Base-by-base conservation (phyloP, 768 basidiomycete species). In the Leccinum subgranulosum region DNA sequence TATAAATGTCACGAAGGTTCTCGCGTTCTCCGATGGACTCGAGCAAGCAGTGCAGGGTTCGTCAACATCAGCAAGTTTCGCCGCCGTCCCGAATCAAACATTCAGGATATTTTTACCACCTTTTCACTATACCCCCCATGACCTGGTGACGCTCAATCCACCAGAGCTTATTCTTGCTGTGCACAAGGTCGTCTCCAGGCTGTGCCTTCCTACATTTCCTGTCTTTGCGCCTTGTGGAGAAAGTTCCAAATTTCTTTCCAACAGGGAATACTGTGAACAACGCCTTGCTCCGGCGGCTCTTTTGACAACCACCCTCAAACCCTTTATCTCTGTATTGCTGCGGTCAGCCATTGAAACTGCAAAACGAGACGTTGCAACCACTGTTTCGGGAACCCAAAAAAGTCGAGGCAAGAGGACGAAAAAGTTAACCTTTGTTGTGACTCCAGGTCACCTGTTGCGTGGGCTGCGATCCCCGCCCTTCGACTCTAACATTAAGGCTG, bases 371-470 rank as follows among this genome's bases (percentile, higher is more conserved):
- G 67, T 71, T 49, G 62, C 56, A 39, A 67, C 69, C 4, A 50
- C 62, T 52, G 56, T 52, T 23, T 63, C 65, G 19, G 60, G 51
- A 34, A 56, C 55, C 27, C 68, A 62, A 56, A 45, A 50, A 27
- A 56, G 60, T 28, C 63, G 67, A 28, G 54, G 66, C 54, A 66
- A 59, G 55, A 68, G 58, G 54, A 51, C n/a, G 57, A 71, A 66
- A 19, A 67, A 62, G 58, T 41, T 62, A 53, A 59, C 64, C 9
- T 63, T 69, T 11, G 50, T 75, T 47, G 64, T 79, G 47, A 75
- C 77, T 1, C 78, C 77, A 3, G 64, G 72, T 31, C 78, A 79
- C 56, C 54, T 79, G 45, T 52, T 76, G 50, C 74, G 75, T n/a
- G 77, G 76, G 33, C 56, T 79, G 36, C 59, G 60, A 17, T 49